Evolutionary conservation across 371 early-diverging fungal genomes (phyloP).

Genomic region (Mucor irregularis): DNA sequence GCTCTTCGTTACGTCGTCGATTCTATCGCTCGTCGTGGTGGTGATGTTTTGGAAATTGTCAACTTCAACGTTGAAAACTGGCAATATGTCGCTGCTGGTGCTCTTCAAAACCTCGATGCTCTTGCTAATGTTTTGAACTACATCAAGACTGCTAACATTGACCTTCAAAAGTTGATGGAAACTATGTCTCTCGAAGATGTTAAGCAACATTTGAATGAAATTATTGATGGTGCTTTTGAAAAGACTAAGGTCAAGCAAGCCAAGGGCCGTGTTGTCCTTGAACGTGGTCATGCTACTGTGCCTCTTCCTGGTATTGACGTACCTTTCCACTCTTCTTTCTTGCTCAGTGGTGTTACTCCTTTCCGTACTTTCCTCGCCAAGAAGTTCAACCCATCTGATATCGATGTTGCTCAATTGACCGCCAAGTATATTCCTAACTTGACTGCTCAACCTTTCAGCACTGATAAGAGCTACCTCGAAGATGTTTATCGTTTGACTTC

Average conservation of each 20-base stretch:
- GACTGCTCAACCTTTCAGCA: constrained; percentile 89
- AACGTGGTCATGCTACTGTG: constrained; percentile 92
- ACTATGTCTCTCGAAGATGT: constrained; percentile 87
- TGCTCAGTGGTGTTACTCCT: constrained; percentile 86
- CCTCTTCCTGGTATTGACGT: constrained; percentile 94
- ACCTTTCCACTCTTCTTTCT: constrained; percentile 96
- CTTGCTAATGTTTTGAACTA: constrained; percentile 84
- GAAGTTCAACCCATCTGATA: constrained; percentile 77
- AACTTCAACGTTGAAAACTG: constrained; percentile 96
- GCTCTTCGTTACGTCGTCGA: constrained; percentile 82
- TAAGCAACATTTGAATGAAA: constrained; percentile 77
- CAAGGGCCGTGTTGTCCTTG: constrained; percentile 70
- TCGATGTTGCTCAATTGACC: constrained; percentile 76
- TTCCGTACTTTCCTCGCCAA: constrained; percentile 89
- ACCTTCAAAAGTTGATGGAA: constrained; percentile 83
- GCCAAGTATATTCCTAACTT: constrained; percentile 95
- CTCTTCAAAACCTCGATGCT: constrained; percentile 76
- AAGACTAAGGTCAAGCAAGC: constrained; percentile 70
- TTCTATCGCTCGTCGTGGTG: constrained; percentile 76
- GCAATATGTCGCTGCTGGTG: constrained; percentile 96
- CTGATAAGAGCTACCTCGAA: constrained; percentile 79
- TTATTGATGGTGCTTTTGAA: constrained; percentile 77
- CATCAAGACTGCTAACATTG: constrained; percentile 75
- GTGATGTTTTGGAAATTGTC: constrained; percentile 90
- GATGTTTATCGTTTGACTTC: constrained; percentile 74